Conservation (phyloP, 2,329 filamentous ascomycete genomes). For the Alternaria arbusti region DNA sequence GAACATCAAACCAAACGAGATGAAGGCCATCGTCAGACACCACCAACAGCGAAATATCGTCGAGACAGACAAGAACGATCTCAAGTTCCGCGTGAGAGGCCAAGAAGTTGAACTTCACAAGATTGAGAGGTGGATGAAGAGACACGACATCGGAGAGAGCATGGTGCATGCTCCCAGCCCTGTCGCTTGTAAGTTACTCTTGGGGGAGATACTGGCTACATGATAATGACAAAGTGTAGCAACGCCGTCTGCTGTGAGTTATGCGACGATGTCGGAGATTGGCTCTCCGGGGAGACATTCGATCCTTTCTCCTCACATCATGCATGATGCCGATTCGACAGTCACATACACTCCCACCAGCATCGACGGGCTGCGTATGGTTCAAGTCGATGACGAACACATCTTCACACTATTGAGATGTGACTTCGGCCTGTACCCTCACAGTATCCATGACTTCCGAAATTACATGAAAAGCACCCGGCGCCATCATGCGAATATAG, state of each 20-base stretch:
- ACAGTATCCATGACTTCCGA: too few species aligned
- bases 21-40: slow-evolving; percentile 29
- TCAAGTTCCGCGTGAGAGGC: background rate
- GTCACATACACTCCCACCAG: too few species aligned
- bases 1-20: slow-evolving; percentile 29
- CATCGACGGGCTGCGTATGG: too few species aligned
- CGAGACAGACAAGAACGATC: slow-evolving; percentile 6
- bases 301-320: too few species aligned
- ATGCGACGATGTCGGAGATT: background rate
- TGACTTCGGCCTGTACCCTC: too few species aligned
- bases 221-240: background rate
- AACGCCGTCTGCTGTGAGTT: background rate
- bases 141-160: background rate
- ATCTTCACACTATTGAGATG: too few species aligned
- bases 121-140: background rate
- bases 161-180: background rate
- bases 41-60: slow-evolving; percentile 25
- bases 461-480: too few species aligned
- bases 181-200: too few species aligned
- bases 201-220: too few species aligned
- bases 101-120: background rate
- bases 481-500: too few species aligned
- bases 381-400: too few species aligned
- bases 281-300: background rate
- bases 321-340: too few species aligned